A percentile compares a stretch with the other conserved stretches of the same genome.
Evolutionary conservation across 345 rosid species (phyloP).

Genomic region (Hibiscus syriacus): DNA sequence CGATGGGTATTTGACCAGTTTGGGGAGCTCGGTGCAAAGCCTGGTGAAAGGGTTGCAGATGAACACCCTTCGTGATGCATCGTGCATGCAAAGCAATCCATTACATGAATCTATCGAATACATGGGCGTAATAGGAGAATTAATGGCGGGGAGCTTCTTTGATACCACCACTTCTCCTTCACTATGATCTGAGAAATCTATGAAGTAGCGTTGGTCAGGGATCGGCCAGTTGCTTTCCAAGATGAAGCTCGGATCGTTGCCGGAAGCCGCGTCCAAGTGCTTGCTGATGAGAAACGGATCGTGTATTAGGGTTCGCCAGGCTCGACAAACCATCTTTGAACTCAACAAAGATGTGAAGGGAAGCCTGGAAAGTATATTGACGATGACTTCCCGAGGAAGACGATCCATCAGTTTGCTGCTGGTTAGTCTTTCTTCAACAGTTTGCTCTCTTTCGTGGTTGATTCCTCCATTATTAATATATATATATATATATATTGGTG

Average conservation of each 20-base stretch:
- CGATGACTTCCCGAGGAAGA: conserved; percentile 48
- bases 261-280: background rate
- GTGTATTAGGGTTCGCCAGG: conserved; percentile 36
- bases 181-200: conserved; percentile 27
- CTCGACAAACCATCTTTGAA: conserved; percentile 38
- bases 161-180: conserved; percentile 18
- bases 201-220: conserved; percentile 37
- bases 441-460: no score
- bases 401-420: conserved; percentile 24
- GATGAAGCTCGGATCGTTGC: conserved; percentile 39
- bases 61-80: conserved; percentile 26
- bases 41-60: conserved; percentile 51
- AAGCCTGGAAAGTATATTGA: conserved; percentile 55
- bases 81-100: conserved; percentile 46
- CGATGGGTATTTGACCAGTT: conserved; percentile 22
- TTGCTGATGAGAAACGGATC: conserved; percentile 28
- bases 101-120: conserved; percentile 46
- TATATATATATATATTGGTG: background rate
- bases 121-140: conserved; percentile 20
- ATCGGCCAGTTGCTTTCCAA: conserved; percentile 45
- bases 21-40: conserved; percentile 32
- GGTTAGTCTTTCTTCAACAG: background rate
- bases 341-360: conserved; percentile 45
- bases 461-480: no score
- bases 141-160: conserved; percentile 23